Evolutionary conservation across 495 filamentous ascomycete genomes (phyloP).

Genomic region (Hypoxylon perforatum): DNA sequence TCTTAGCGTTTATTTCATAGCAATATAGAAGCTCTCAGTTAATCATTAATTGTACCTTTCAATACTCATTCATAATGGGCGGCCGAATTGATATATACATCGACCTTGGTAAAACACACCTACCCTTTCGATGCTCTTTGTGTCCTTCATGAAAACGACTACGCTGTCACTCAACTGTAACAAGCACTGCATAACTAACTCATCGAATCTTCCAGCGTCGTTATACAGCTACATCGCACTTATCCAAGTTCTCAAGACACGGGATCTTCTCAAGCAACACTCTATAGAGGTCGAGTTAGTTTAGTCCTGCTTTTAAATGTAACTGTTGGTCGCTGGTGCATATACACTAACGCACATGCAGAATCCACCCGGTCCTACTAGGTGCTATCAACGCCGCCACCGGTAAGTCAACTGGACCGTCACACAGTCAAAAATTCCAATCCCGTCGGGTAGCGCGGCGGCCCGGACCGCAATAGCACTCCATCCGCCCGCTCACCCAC

Average conservation of each 20-base stretch:
- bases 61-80: constrained; percentile 53
- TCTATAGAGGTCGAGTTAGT: constrained; percentile 71
- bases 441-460: neutral
- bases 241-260: constrained; percentile 66
- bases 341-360: constrained; percentile 41
- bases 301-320: neutral
- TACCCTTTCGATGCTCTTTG: no score
- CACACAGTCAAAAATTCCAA: neutral
- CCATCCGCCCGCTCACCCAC: neutral
- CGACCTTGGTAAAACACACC: constrained; percentile 60
- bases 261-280: constrained; percentile 62
- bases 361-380: constrained; percentile 77
- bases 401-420: constrained; percentile 53
- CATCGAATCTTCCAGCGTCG: constrained; percentile 61
- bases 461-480: neutral
- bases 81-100: constrained; percentile 72
- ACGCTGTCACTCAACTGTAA: neutral
- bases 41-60: constrained; percentile 6
- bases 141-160: neutral
- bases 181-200: constrained; percentile 8
- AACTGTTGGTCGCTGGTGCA: neutral
- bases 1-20: no score
- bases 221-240: constrained; percentile 76
- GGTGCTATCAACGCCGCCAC: constrained; percentile 75
- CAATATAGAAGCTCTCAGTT: neutral